Evolutionary conservation across 345 rosid genomes (phyloP), one percentile per base, ranked within the genome.

Genomic region (Turritis glabra): DNA sequence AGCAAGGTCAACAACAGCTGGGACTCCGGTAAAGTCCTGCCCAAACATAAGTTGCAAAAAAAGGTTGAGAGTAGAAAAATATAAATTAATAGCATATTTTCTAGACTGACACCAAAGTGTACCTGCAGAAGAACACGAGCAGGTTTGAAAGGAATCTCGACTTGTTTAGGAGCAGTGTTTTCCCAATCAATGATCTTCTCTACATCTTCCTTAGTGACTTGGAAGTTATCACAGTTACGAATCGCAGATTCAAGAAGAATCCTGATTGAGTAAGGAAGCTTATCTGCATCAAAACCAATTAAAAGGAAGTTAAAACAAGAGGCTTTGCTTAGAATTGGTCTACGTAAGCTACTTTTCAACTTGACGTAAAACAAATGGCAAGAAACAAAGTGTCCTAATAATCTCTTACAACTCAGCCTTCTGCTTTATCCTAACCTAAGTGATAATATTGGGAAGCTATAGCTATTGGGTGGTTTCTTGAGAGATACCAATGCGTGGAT

Each of bases 21-120:
- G 97, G 26, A 94, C 98, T 13, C 98, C 98, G 61, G 98, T 94
- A 81, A 94, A 91, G 80, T 91, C 98, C 98, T 93, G 85, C 52
- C 41, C 72, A 3, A 50, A 54, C 59, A 9, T 76, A 30, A 12
- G 6, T n/a, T 17, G 10, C 37, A 73, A 44, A 26, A 26, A 25
- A 25, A 25, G 27, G 27, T 25, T 25, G 27, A 47, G 8, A 37
- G 8, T 37, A 67, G 5, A n/a, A 52, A 52, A 50, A 33, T 7
- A 23, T 27, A 25, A 3, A 25, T 2, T 1, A 44, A 46, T 7
- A 7, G 19, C 8, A 21, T 48, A 33, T 2, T 58, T 12, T 13
- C 15, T 18, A 13, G 33, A 62, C 19, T 5, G 22, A 17, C 3
- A 37, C 21, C 22, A 19, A 17, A 61, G 2, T 7, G 11, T 50